A percentile compares a stretch with the other conserved stretches of the same genome.
phyloP scores from a whole-genome alignment of 768 basidiomycete species.

The Kwoniella dejecticola region DNA sequence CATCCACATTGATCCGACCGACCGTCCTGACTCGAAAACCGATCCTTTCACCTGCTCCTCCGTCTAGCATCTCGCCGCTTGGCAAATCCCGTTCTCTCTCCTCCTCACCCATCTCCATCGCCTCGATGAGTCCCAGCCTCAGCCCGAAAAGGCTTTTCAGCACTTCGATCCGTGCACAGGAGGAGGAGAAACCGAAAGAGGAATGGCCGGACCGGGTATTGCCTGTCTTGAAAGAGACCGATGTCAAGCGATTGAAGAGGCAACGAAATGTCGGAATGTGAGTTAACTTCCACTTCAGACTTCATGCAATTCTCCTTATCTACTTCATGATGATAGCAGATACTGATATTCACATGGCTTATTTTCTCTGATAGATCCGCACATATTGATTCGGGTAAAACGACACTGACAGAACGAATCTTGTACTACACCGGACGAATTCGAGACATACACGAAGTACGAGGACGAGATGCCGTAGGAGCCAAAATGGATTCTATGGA shows the following conservation, averaged over 20 bases:
- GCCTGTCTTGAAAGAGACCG: constrained; percentile 62
- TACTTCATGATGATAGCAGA: not conserved
- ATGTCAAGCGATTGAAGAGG: constrained; percentile 66
- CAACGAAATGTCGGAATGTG: constrained; percentile 92
- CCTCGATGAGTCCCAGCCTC: constrained; percentile 1
- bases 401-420: constrained; percentile 91
- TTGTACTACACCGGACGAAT: constrained; percentile 96
- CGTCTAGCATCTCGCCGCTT: constrained; percentile 3
- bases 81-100: not conserved
- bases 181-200: constrained; percentile 34
- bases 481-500: constrained; percentile 99
- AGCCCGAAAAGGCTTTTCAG: constrained; percentile 26
- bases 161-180: constrained; percentile 29
- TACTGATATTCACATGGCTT: not conserved
- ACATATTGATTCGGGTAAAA: constrained; percentile 80
- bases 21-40: constrained; percentile 17
- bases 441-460: constrained; percentile 92
- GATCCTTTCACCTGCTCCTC: constrained; percentile 11
- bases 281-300: constrained; percentile 13
- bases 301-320: not conserved
- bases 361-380: constrained; percentile 38
- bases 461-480: constrained; percentile 91
- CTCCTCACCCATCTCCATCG: not conserved
- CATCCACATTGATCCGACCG: constrained; percentile 6
- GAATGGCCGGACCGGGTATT: constrained; percentile 52